phyloP scores from a whole-genome alignment of 2,329 filamentous ascomycete species.

The Curvularia lunata region DNA sequence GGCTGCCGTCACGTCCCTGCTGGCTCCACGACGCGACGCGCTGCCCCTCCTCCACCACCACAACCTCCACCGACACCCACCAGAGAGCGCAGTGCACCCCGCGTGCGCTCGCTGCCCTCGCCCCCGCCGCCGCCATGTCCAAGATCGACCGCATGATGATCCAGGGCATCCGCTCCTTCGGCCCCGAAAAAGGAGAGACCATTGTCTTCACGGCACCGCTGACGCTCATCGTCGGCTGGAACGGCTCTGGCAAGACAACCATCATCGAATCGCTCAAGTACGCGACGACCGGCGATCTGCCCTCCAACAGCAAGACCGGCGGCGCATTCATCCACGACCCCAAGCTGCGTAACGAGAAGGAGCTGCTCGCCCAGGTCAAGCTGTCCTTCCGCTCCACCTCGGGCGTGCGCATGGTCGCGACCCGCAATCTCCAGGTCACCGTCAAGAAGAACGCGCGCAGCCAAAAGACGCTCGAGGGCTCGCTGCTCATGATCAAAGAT shows the following conservation, averaged over 20 bases:
- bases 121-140: slow-evolving; percentile 46
- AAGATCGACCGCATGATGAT: slow-evolving; percentile 91
- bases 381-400: slow-evolving; percentile 82
- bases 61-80: not conserved
- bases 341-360: slow-evolving; percentile 86
- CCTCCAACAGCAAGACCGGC: slow-evolving; percentile 83
- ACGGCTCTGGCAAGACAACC: slow-evolving; percentile 97
- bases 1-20: slow-evolving; percentile 3
- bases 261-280: slow-evolving; percentile 99
- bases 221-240: slow-evolving; percentile 95
- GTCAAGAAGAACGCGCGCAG: slow-evolving; percentile 79
- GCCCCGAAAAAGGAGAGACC: slow-evolving; percentile 73
- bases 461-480: slow-evolving; percentile 84
- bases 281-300: slow-evolving; percentile 91
- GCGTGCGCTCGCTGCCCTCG: not conserved
- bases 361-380: slow-evolving; percentile 90
- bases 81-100: not conserved
- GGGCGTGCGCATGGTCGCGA: slow-evolving; percentile 79
- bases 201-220: slow-evolving; percentile 90
- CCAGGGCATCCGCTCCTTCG: slow-evolving; percentile 83
- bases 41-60: not conserved
- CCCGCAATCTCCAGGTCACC: slow-evolving; percentile 82
- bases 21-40: not conserved
- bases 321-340: slow-evolving; percentile 97
- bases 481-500: slow-evolving; percentile 75